Base-by-base conservation (phyloP, 176 grass and related monocot genomes). In the Musa schizocarpa region DNA sequence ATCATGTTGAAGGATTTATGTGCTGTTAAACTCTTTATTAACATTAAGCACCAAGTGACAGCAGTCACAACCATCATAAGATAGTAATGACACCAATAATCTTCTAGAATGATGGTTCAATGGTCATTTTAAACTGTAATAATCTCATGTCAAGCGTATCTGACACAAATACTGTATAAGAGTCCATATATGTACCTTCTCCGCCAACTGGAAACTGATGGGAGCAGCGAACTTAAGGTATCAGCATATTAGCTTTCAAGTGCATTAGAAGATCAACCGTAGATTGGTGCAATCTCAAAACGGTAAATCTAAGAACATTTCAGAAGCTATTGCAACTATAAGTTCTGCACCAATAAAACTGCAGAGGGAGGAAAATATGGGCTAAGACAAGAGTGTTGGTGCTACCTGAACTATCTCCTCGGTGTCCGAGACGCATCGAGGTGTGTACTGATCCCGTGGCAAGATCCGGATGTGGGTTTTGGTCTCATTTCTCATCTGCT, bases 381-480 rank as follows among this genome's bases (percentile, higher is more conserved):
- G 13, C 26, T 10, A 52, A 49, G 19, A 12, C 1, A 21, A 65
- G 12, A 24, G 65, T 11, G 12, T 12, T 43, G 27, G 20, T 72
- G 57, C 51, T 89, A 99, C 95, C 95, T 99, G 95, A 25, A 99
- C 88, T 68, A 99, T 82, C 81, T 99, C 95, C 79, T 99, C 95
- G 0, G 95, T 89, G 49, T 79, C 63, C 0, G 95, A 89, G 14
- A 99, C 88, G 50, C 95, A 94, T 22, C 84, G 83, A 5, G 90
- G 95, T 0, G 90, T 94, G 76, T 89, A 77, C 72, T 91, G 88
- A 81, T 92, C 95, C 55, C 95, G 86, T 0, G 95, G 88, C 80
- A 99, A 85, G 75, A 99, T 91, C 69, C 95, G 85, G 59, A 99
- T 99, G 82, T 91, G 95, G n/a, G 95, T 99, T 73, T 87, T 99